Base-by-base conservation (phyloP, 768 basidiomycete species). In the Xerocomus spinulosus region DNA sequence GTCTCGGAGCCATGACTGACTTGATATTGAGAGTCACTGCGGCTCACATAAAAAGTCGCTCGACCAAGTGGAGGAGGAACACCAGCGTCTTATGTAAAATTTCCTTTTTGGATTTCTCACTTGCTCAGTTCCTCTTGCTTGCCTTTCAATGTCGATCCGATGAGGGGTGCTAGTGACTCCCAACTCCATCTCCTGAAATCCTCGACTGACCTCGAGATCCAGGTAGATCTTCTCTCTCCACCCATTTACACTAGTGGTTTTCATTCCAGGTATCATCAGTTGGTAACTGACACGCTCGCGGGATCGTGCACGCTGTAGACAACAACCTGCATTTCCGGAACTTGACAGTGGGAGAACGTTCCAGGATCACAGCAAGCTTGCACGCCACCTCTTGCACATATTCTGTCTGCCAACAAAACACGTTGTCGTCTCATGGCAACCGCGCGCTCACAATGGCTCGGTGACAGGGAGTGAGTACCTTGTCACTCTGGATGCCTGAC, bases 1-100 rank as follows among this genome's bases (percentile, higher is more conserved):
- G 76, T 58, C 65, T 61, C 34, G 70, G 73, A 58, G 73, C 68
- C 76, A 78, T 78, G 43, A 45, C 36, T 34, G 36, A 21, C 34
- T 42, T 29, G 52, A n/a, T 18, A 50, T 58, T 43, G 44, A 37
- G 44, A 33, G 38, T 44, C 49, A 41, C 41, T n/a, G n/a, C n/a
- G n/a, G n/a, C 41, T 48, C 49, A 30, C 52, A 26, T 14, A 24
- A 47, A 52, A 54, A 44, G 51, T 51, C 52, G 48, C 23, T 48
- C 32, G 26, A 49, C 39, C 26, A 45, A 45, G 44, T 44, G 46
- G 32, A 42, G 36, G 42, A 28, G 26, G 10, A 46, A 36, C 42
- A n/a, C 20, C 14, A 21, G 44, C 36, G 23, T 44, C 41, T 63
- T 66, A 67, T 41, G 54, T 68, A 62, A 67, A 23, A 34, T 50